These are phyloP conservation scores for Boletus sensibilis DNA, from an alignment of 768 basidiomycete species.

Conservation along the genomic window DNA sequence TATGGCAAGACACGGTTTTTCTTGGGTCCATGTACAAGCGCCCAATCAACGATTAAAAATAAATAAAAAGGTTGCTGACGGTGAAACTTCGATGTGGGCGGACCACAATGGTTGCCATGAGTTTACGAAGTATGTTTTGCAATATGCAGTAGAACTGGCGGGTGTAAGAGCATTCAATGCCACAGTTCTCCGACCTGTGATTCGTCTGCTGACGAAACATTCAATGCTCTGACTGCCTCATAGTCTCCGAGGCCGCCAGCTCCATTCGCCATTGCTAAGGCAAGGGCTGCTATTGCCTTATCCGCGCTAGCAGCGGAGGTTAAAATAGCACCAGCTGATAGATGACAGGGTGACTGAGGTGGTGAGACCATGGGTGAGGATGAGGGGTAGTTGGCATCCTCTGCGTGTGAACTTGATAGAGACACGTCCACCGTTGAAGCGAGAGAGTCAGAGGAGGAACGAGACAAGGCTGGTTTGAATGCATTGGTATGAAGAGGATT, in stretches of 20 bases:
- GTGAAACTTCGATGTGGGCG: slow-evolving; percentile 2
- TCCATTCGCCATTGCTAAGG: slow-evolving; percentile 61
- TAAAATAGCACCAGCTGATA: neutral
- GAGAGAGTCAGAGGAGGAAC: slow-evolving; percentile 20
- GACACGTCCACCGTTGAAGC: slow-evolving; percentile 8
- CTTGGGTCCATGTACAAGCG: slow-evolving; percentile 20
- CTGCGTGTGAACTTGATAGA: slow-evolving; percentile 1
- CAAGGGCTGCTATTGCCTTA: slow-evolving; percentile 59
- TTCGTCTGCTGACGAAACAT: slow-evolving; percentile 37
- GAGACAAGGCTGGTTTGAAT: slow-evolving; percentile 21
- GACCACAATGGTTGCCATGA: neutral
- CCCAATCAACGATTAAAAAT: slow-evolving; percentile 24
- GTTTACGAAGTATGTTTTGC: slow-evolving; percentile 5
- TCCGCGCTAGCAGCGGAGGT: slow-evolving; percentile 48
- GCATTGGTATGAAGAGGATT: slow-evolving; percentile 26
- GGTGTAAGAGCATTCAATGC: slow-evolving; percentile 35
- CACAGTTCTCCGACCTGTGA: slow-evolving; percentile 60
- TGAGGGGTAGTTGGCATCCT: slow-evolving; percentile 6
- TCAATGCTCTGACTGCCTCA: slow-evolving; percentile 42
- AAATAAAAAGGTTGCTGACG: slow-evolving; percentile 23
- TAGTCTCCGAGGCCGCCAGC: slow-evolving; percentile 62
- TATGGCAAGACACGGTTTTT: slow-evolving; percentile 15
- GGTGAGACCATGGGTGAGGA: slow-evolving; percentile 11
- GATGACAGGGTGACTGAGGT: slow-evolving; percentile 14
- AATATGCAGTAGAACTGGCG: neutral